phyloP scores from a whole-genome alignment of 352 stramenopile species.

The Globisporangium cystogenes region DNA sequence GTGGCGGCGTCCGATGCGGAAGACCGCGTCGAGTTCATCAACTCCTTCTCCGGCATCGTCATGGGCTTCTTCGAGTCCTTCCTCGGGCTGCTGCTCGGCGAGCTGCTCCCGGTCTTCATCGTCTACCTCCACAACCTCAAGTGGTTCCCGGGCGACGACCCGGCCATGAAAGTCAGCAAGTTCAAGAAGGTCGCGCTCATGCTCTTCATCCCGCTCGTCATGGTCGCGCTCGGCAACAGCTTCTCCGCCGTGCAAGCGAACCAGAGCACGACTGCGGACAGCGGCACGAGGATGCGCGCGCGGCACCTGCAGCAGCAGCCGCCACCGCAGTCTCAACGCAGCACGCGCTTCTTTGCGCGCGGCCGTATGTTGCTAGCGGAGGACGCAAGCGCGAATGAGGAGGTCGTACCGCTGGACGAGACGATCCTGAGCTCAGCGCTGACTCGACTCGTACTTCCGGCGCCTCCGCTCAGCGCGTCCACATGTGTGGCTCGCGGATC shows the following conservation, averaged over 20 bases:
- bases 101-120: slow-evolving; percentile 54
- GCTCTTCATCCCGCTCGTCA: slow-evolving; percentile 49
- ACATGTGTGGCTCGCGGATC: background rate
- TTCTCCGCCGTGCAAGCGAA: slow-evolving; percentile 56
- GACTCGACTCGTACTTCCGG: background rate
- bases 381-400: background rate
- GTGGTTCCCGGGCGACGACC: slow-evolving; percentile 45
- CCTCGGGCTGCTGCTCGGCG: slow-evolving; percentile 34
- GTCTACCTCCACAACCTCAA: slow-evolving; percentile 60
- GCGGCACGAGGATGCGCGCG: slow-evolving; percentile 5
- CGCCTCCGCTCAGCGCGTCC: background rate
- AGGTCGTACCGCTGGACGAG: slow-evolving; percentile 4
- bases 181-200: slow-evolving; percentile 52
- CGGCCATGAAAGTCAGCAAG: slow-evolving; percentile 26
- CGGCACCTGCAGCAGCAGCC: slow-evolving; percentile 23
- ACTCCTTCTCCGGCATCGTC: slow-evolving; percentile 53
- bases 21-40: slow-evolving; percentile 24
- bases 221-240: slow-evolving; percentile 45
- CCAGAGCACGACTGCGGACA: slow-evolving; percentile 28
- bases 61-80: slow-evolving; percentile 58
- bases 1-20: slow-evolving; percentile 12
- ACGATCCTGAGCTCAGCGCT: slow-evolving; percentile 10
- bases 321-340: too few relatives aligned
- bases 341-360: too few relatives aligned
- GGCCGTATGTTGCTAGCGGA: too few relatives aligned